Conservation (phyloP, 208 protist species). For the Sergeia podlipaevii region DNA sequence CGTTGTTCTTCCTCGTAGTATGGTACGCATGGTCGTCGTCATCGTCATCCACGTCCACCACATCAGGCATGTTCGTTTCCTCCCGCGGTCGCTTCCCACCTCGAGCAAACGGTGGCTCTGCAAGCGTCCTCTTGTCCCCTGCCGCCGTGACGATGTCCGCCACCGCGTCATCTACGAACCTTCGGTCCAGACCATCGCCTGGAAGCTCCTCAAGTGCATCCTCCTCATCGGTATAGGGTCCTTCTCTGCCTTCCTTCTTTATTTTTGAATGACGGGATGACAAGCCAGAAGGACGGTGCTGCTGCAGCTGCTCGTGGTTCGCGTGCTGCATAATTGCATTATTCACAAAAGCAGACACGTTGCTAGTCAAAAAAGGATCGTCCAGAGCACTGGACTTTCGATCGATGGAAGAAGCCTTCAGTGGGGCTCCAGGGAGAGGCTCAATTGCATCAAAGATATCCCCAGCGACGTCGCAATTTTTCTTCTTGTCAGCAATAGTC, state of each 20-base stretch:
- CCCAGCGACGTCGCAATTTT: background rate
- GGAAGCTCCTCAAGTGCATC: slow-evolving; percentile 53
- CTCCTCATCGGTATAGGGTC: slow-evolving; percentile 19
- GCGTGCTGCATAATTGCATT: no score
- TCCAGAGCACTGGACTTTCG: no score
- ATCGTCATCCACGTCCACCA: slow-evolving; percentile 17
- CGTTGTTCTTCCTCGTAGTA: background rate
- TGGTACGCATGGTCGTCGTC: slow-evolving; percentile 6
- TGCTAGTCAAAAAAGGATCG: no score
- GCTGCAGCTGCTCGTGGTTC: no score
- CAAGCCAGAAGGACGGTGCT: no score
- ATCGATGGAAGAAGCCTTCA: no score
- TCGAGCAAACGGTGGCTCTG: background rate
- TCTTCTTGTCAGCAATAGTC: background rate
- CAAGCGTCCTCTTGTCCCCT: no score
- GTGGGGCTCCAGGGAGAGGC: no score
- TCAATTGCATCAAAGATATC: no score
- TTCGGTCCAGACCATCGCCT: slow-evolving; percentile 42
- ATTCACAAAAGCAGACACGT: no score
- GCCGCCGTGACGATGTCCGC: slow-evolving; percentile 9
- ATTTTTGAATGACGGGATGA: no score
- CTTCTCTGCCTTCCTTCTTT: no score
- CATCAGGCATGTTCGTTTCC: background rate
- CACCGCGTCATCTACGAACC: slow-evolving; percentile 26
- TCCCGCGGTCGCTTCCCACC: slow-evolving; percentile 2